phyloP scores from a whole-genome alignment of 805 yeast species.

The Saccharomycopsis sp. region DNA sequence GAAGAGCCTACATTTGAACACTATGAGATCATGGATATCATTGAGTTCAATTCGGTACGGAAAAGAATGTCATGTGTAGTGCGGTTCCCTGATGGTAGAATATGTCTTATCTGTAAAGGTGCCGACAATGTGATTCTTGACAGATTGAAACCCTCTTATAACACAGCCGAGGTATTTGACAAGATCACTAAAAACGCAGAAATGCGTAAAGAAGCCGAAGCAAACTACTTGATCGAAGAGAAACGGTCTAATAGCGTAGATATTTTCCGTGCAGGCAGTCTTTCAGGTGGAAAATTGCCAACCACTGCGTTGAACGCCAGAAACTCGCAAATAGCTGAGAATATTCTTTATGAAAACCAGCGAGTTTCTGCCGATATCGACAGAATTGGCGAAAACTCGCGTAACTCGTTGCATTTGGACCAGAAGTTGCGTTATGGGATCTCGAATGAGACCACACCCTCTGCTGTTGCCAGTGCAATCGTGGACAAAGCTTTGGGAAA shows the following conservation, averaged over 20 bases:
- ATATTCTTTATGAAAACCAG: conserved; percentile 36
- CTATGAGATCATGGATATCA: conserved; percentile 69
- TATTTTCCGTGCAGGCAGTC: conserved; percentile 3
- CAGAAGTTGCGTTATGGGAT: conserved; percentile 50
- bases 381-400: conserved; percentile 45
- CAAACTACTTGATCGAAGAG: conserved; percentile 60
- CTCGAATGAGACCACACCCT: conserved; percentile 22
- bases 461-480: conserved; percentile 10
- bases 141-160: conserved; percentile 47
- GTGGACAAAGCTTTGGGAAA: conserved; percentile 1
- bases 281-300: not conserved
- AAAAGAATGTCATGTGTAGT: conserved; percentile 93
- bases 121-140: conserved; percentile 90
- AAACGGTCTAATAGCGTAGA: conserved; percentile 37
- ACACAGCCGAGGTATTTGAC: conserved; percentile 59
- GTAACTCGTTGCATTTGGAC: conserved; percentile 52
- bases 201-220: conserved; percentile 69
- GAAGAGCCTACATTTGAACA: conserved; percentile 54
- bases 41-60: conserved; percentile 82
- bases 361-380: conserved; percentile 47
- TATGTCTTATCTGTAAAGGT: conserved; percentile 84
- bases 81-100: conserved; percentile 64
- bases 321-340: conserved; percentile 41
- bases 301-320: conserved; percentile 2
- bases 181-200: conserved; percentile 54